phyloP scores from a whole-genome alignment of 345 rosid genomes.

The Eucalyptus pauciflora region DNA sequence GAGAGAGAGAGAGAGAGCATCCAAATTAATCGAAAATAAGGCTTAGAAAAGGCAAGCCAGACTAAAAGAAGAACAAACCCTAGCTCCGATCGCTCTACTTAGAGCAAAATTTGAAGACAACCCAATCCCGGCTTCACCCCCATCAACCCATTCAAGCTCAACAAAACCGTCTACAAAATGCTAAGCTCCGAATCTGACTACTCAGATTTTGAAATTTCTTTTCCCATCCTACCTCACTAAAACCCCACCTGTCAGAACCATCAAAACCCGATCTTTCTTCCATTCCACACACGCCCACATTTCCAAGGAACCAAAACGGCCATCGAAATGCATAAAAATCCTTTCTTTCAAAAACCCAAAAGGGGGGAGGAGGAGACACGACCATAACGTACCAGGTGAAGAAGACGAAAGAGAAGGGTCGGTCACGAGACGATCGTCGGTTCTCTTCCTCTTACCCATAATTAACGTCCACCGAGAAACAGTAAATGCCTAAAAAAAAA shows the following conservation, averaged over 20 bases:
- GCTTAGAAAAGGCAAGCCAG: background rate
- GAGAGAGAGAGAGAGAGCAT: background rate
- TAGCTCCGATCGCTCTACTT: background rate
- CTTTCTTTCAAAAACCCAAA: background rate
- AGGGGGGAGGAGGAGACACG: background rate
- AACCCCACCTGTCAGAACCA: background rate
- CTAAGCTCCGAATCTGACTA: background rate
- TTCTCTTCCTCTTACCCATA: slow-evolving; percentile 17
- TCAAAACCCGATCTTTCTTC: background rate
- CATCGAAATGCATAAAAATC: background rate
- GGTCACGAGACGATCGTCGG: background rate
- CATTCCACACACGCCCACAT: background rate
- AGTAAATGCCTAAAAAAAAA: background rate
- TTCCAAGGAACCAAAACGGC: background rate
- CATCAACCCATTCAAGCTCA: background rate
- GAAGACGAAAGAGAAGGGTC: slow-evolving; percentile 4
- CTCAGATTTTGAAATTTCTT: background rate
- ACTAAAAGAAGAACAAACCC: background rate
- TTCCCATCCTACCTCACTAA: background rate
- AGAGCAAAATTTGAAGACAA: background rate
- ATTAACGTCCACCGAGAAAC: background rate
- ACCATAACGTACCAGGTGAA: slow-evolving; percentile 24
- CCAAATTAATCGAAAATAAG: background rate
- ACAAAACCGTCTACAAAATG: background rate
- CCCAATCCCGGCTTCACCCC: background rate